Percentiles rank a stretch among this genome's conserved stretches.
Evolutionary conservation across 331 rosid species (phyloP).

Genomic region (Quercus lobata): DNA sequence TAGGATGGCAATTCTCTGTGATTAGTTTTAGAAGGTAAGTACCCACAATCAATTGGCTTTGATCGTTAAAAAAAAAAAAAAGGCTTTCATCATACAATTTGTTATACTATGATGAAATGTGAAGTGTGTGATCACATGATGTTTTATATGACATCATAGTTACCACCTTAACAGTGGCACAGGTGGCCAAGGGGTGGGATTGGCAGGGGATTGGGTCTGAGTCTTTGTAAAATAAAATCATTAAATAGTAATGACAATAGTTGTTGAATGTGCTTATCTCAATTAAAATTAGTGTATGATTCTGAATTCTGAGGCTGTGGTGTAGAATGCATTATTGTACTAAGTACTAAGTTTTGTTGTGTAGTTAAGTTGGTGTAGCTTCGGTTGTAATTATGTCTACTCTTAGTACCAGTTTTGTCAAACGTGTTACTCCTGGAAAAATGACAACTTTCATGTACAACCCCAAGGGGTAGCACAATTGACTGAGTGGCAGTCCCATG

Average conservation of each 20-base stretch:
- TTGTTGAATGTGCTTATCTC: neutral
- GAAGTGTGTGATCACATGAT: neutral
- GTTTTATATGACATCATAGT: neutral
- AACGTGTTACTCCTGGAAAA: neutral
- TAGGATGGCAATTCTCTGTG: neutral
- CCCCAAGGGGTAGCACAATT: neutral
- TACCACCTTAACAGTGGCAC: neutral
- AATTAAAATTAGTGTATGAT: too few relatives aligned
- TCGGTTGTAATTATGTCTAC: neutral
- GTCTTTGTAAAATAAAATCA: neutral
- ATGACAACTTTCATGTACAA: neutral
- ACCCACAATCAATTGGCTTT: neutral
- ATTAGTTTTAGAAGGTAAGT: neutral
- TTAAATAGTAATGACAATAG: neutral
- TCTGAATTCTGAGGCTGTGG: too few relatives aligned
- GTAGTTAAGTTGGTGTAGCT: neutral
- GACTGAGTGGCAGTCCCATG: too few relatives aligned
- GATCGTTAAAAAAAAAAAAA: neutral
- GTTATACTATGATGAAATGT: neutral
- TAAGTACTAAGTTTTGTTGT: neutral
- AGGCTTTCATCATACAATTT: neutral
- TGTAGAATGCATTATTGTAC: neutral
- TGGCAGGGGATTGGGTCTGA: neutral
- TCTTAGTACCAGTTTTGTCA: neutral
- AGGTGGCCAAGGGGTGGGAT: neutral